Base-by-base conservation (phyloP, 129 eudicot species). In the Pittosporum tobira region DNA sequence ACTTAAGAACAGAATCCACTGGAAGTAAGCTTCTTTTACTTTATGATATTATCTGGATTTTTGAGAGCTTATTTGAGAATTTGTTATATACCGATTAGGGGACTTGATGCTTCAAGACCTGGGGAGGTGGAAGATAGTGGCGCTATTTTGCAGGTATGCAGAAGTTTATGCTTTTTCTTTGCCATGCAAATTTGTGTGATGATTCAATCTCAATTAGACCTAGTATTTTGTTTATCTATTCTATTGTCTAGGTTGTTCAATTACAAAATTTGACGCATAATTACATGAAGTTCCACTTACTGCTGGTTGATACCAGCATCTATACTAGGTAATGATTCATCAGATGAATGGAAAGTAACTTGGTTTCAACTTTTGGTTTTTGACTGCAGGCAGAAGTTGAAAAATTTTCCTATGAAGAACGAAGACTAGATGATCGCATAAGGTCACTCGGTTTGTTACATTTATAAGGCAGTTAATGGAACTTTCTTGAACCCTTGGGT, bases 1-100 rank as follows among this genome's bases (percentile, higher is more conserved):
- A 79, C 88, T 87, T 48, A 93, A 93, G 75, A 93, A 93, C 75
- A 84, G 84, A 71, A 93, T 93, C 26, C 96, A 71, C 5, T 93
- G 99, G 99, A 93, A 81, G 99, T 93, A 79, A 72, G 99, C 5
- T 19, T 47, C 23, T 48, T 52, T n/a, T n/a, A n/a, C n/a, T n/a
- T n/a, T n/a, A n/a, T n/a, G n/a, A n/a, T 21, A 48, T 19, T 45
- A 28, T 36, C 43, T 48, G 5, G 8, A 51, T 57, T 70, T 51
- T 42, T 64, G 26, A 6, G 16, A 40, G 59, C 72, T 59, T 65
- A 52, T 12, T 0, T 52, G 49, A 24, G 57, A 48, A 40, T 71
- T 40, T 66, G 22, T 38, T 30, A 36, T 27, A 63, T 69, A 51
- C 25, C 61, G 44, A 62, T 57, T 62, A 89, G 99, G 77, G 99